Percentiles rank a stretch among this genome's conserved stretches.
phyloP scores from a whole-genome alignment of 108 stramenopile species.

The Ochromonas danica region DNA sequence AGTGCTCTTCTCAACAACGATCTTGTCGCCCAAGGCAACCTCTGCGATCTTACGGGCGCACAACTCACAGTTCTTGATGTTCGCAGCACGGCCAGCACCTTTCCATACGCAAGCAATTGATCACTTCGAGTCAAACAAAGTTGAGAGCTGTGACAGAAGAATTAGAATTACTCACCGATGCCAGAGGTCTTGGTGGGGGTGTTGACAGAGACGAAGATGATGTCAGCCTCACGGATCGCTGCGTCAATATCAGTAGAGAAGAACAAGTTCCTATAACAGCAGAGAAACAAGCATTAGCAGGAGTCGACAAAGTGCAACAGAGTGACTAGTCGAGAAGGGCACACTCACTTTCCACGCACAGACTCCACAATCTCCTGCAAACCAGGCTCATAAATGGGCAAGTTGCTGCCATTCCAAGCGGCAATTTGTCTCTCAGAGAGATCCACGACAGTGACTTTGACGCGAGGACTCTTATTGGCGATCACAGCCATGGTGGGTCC shows the following conservation, averaged over 20 bases:
- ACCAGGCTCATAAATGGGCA: conserved; percentile 98
- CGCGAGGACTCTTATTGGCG: conserved; percentile 87
- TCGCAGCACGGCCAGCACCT: conserved; percentile 97
- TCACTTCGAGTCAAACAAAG: background rate
- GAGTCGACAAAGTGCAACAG: background rate
- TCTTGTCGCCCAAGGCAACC: conserved; percentile 76
- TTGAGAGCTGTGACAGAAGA: background rate
- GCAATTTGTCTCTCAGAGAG: conserved; percentile 86
- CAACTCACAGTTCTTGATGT: conserved; percentile 99
- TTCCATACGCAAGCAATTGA: conserved; percentile 45
- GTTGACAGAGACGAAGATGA: conserved; percentile 98
- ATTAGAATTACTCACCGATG: background rate
- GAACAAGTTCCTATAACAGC: conserved; percentile 79
- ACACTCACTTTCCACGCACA: conserved; percentile 52
- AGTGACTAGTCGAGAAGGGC: background rate
- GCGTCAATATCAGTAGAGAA: conserved; percentile 93
- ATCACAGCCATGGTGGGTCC: conserved; percentile 99
- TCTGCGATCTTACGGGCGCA: conserved; percentile 97
- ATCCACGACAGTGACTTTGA: conserved; percentile 95
- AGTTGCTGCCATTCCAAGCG: conserved; percentile 87
- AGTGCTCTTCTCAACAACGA: conserved; percentile 98
- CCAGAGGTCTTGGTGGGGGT: conserved; percentile 97
- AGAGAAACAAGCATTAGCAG: background rate
- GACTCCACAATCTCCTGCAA: conserved; percentile 82
- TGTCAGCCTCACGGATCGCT: conserved; percentile 84